Base-by-base conservation (phyloP, 441 rosid species). In the Rhodomyrtus psidioides region DNA sequence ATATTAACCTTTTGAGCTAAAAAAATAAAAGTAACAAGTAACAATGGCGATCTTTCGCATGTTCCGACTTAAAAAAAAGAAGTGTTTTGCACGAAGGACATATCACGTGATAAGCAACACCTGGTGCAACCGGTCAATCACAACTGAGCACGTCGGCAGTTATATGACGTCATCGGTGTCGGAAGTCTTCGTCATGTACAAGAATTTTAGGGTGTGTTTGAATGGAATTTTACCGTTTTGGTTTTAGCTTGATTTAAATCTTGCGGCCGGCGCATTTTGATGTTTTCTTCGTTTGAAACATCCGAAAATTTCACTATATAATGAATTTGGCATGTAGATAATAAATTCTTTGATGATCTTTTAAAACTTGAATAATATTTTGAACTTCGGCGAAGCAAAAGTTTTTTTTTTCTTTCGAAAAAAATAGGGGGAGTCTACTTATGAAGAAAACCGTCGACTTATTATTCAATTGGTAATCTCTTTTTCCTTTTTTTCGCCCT, bases 401-500 rank as follows among this genome's bases (percentile, higher is more conserved):
- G 44, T 42, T 42, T 42, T 42, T 5, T 42, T 42, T 42, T 42
- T 5, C 44, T 42, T 42, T 42, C 4, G 6, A 42, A 42, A 42
- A 46, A 51, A 51, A 12, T 10, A 51, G 4, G 53, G 14, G 53
- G 14, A 51, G 53, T 12, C 53, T 51, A 12, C 55, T 53, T 15
- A 14, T 15, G 55, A 53, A 53, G 55, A 53, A 46, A 46, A 21
- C 56, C 27, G 84, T 56, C 28, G 42, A 53, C 34, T 86, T 88
- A 82, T 83, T 70, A 26, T 84, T 81, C 53, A 26, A 26, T 85
- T 88, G 53, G 39, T 62, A 27, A 53, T 87, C 90, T 53, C 51
- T 13, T 19, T 56, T 46, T 39, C 12, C 12, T 15, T 9, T 27
- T 83, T 9, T 9, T 24, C 34, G n/a, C 30, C 9, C 57, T 26